These are phyloP conservation scores for Ustilago lituana DNA, from an alignment of 1,284 basidiomycete genomes.

Conservation along the genomic window DNA sequence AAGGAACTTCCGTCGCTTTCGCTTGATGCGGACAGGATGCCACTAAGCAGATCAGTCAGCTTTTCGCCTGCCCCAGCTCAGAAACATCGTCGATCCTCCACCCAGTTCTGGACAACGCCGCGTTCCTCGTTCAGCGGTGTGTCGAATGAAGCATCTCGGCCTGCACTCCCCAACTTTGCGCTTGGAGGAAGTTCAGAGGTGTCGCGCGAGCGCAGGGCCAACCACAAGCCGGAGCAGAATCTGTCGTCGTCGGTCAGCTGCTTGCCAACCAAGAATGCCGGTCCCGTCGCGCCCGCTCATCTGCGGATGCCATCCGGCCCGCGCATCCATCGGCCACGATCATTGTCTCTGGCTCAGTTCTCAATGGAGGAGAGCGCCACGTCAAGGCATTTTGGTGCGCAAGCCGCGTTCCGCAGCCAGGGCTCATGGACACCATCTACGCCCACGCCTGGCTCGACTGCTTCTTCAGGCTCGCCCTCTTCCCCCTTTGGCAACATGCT, in stretches of 20 bases:
- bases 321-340: constrained; percentile 32
- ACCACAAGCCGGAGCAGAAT: constrained; percentile 15
- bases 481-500: constrained; percentile 40
- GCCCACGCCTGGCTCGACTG: constrained; percentile 22
- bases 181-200: constrained; percentile 3
- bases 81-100: constrained; percentile 39
- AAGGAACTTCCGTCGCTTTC: constrained; percentile 21
- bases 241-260: constrained; percentile 28
- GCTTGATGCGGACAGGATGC: constrained; percentile 27
- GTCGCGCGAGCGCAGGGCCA: constrained; percentile 12
- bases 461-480: constrained; percentile 36
- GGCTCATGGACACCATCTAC: constrained; percentile 31
- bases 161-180: constrained; percentile 30
- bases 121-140: constrained; percentile 19
- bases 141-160: constrained; percentile 2
- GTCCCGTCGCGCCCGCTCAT: constrained; percentile 11
- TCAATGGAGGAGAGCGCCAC: constrained; percentile 17
- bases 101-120: constrained; percentile 42
- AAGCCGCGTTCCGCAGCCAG: constrained; percentile 18
- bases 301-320: constrained; percentile 25
- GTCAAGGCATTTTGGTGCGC: constrained; percentile 15
- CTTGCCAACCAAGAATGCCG: constrained; percentile 4
- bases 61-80: constrained; percentile 31
- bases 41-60: constrained; percentile 28
- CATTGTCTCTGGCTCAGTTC: constrained; percentile 36